Evolutionary conservation across 2,329 filamentous ascomycete genomes (phyloP), one percentile per base, ranked within the genome.

Genomic region (Nannizzia gypsea): DNA sequence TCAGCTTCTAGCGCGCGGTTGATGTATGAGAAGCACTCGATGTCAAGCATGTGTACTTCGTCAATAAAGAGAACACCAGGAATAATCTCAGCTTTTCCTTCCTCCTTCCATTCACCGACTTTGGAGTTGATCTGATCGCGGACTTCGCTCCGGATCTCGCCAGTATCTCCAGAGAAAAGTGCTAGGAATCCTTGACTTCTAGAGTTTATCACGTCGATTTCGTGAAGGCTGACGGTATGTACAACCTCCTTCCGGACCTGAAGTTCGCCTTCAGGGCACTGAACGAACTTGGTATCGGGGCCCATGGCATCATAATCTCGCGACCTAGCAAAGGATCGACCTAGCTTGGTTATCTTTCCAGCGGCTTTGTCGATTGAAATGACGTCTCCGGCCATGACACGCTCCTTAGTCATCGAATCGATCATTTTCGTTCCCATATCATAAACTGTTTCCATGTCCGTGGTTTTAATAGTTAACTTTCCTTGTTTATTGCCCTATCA

Each of bases 401-500:
- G 92, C 79, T 99, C 93, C 77, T 97, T 97, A 66, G 91, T 96
- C 90, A 99, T 96, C 65, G 90, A 90, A 72, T 99, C 93, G 66
- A 99, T 99, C 93, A 99, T 97, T 78, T 97, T 97, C 66, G 88
- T 92, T 65, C 93, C 93, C 91, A 99, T 96, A 70, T 99, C 93
- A 77, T 97, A 99, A 66, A 99, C 89, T 11, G 93, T 96, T 76
- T 99, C 93, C 93, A 99, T 99, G 74, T 99, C 93, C 61, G 92
- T 97, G 9, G 93, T 99, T 78, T 99, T 99, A 78, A 99, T 96
- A 20, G 93, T 99, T 65, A 99, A 85, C 77, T 99, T 99, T 70
- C 93, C 93, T 80, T 96, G 92, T 80, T 97, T 99, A 70, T 93
- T 95, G 66, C 88, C 89, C 81, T 83, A 56, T 24, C 6, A 38